Base-by-base conservation (phyloP, 257 asterid species). In the Solanum etuberosum region DNA sequence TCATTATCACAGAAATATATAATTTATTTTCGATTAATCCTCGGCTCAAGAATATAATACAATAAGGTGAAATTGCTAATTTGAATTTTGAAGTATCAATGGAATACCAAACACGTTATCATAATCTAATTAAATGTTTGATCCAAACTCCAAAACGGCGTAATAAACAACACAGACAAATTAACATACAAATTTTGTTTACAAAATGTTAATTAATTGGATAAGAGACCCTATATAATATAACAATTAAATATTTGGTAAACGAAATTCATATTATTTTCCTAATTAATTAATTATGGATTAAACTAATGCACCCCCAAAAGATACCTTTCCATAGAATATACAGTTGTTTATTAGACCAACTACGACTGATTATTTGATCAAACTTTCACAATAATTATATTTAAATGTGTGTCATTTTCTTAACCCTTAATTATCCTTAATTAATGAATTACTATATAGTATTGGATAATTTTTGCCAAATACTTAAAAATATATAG, bases 11-110 rank as follows among this genome's bases (percentile, higher is more conserved):
- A n/a, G 5, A 61, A 23, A 23, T 61, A 61, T 0, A n/a, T 0
- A n/a, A 2, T n/a, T 4, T 61, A 1, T n/a, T 9, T n/a, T 4
- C 0, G 0, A 61, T 23, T 0, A 1, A 61, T 5, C 5, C 2
- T 21, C 1, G 4, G 7, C 65, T 59, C 0, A 2, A 10, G 5
- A 59, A 23, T 32, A 40, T 40, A 76, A 76, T 25, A 42, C 37
- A 42, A 3, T 25, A 40, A 3, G 9, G 25, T 71, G 80, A 72
- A 20, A 72, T 4, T 25, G 9, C 5, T 2, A 6, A 27, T 78
- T 77, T 43, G 9, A 43, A 43, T n/a, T 27, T 77, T 43, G 25
- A 78, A 43, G 16, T 43, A 29, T 78, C 25, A 78, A 57, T 27
- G 40, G 18, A 80, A 43, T 42, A 78, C 25, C 67, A 46, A 80